These are phyloP conservation scores for Hemerocallis citrina DNA, from an alignment of 106 monocot species.

Conservation along the genomic window DNA sequence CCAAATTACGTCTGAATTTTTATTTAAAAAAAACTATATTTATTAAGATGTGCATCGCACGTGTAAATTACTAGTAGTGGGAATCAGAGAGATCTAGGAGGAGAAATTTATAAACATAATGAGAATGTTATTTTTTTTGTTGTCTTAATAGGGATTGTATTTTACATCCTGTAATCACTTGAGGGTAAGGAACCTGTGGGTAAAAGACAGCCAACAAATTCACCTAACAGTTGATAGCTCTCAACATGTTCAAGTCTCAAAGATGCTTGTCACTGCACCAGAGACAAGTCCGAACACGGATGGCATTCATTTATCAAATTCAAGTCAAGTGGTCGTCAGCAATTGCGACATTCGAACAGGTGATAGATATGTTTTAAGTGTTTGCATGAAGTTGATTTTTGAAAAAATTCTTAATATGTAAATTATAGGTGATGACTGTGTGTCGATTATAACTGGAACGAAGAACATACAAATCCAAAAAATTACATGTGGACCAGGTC, in stretches of 20 bases:
- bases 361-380: neutral
- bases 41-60: too few relatives aligned
- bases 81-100: neutral
- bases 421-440: conserved; percentile 23
- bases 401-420: neutral
- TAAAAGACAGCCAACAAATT: conserved; percentile 68
- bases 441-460: conserved; percentile 57
- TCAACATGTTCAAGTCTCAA: conserved; percentile 25
- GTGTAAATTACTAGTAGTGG: too few relatives aligned
- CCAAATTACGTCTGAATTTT: too few relatives aligned
- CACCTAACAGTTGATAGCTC: conserved; percentile 45
- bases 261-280: conserved; percentile 33
- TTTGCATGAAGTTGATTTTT: neutral
- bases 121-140: neutral
- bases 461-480: conserved; percentile 17
- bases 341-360: conserved; percentile 54
- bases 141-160: conserved; percentile 40
- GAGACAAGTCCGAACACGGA: conserved; percentile 74
- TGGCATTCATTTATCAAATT: conserved; percentile 57
- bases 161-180: conserved; percentile 45
- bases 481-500: conserved; percentile 66
- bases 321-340: conserved; percentile 38
- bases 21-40: too few relatives aligned
- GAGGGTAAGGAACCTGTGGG: conserved; percentile 35
- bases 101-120: neutral